Base-by-base conservation (phyloP, 23 red algal species). In the Cyanidiococcus yangmingshanensis region DNA sequence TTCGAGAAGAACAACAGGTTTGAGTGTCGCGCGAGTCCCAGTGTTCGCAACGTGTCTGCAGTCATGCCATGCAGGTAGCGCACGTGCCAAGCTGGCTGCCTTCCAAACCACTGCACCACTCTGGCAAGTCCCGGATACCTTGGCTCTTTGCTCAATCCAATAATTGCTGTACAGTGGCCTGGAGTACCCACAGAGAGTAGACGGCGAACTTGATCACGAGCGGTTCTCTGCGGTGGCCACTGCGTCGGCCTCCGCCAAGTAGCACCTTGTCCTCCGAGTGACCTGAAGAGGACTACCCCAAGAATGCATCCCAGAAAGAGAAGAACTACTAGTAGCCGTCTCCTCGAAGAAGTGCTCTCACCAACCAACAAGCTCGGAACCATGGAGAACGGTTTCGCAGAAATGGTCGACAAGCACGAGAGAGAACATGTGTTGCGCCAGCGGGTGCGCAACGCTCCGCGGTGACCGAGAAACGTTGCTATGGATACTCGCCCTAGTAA, bases 81-180 rank as follows among this genome's bases (percentile, higher is more conserved):
- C 63, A 71, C 63, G 7, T 35, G 7, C 21, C 32, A 71, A 3
- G 15, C 27, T 25, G 7, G 63, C 16, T 30, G 16, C 12, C 3
- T 30, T 17, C 63, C 63, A 30, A 71, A 71, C 63, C 63, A 71
- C 32, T 71, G 16, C 3, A 71, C n/a, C 63, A 71, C 63, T 71
- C 27, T 25, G 16, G n/a, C n/a, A 7, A 71, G 32, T 29, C 63
- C 63, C 16, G 21, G 63, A 30, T 71, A 71, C 32, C 63, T 25
- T 29, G 63, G 63, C 27, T 71, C 7, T 29, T 7, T 3, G 7
- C 32, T 25, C 3, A 71, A 7, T 3, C 63, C 32, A 3, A 71
- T 35, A 35, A 71, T 71, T 7, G 63, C 63, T 25, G 63, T 71
- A 29, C 63, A 71, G 63, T 71, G 63, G 3, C 63, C 63, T 12